Conservation (phyloP, 73 alveolate genomes). For the Paramecium sonneborni region DNA sequence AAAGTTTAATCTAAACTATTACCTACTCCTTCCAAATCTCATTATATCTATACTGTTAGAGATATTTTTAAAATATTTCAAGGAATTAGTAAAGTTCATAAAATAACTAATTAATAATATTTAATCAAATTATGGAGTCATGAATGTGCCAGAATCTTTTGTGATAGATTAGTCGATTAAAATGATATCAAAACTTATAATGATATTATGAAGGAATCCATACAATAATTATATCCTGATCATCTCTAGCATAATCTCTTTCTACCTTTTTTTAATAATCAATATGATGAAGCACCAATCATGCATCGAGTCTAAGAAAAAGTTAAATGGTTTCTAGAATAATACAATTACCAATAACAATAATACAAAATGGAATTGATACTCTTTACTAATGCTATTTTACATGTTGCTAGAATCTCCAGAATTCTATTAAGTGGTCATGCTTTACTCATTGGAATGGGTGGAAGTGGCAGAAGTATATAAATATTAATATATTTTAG, state of each 20-base stretch:
- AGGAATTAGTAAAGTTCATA: constrained; percentile 82
- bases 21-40: constrained; percentile 96
- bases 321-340: constrained; percentile 57
- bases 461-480: constrained; percentile 79
- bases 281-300: constrained; percentile 56
- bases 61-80: constrained; percentile 92
- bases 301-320: constrained; percentile 55
- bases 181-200: constrained; percentile 58
- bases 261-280: constrained; percentile 65
- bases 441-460: constrained; percentile 83
- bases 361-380: constrained; percentile 73
- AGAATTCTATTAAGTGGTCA: constrained; percentile 82
- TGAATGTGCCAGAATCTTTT: constrained; percentile 92
- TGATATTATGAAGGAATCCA: constrained; percentile 35
- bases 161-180: constrained; percentile 78
- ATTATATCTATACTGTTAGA: constrained; percentile 84
- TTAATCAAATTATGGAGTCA: constrained; percentile 93
- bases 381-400: constrained; percentile 79
- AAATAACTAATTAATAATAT: constrained; percentile 65
- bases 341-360: constrained; percentile 74
- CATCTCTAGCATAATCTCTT: constrained; percentile 73
- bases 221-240: constrained; percentile 75
- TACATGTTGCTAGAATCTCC: constrained; percentile 74
- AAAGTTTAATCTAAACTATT: constrained; percentile 50
- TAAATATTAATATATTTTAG: background rate